Evolutionary conservation across 768 basidiomycete genomes (phyloP), one percentile per base, ranked within the genome.

Genomic region (Pleurotus salmoneostramineus): DNA sequence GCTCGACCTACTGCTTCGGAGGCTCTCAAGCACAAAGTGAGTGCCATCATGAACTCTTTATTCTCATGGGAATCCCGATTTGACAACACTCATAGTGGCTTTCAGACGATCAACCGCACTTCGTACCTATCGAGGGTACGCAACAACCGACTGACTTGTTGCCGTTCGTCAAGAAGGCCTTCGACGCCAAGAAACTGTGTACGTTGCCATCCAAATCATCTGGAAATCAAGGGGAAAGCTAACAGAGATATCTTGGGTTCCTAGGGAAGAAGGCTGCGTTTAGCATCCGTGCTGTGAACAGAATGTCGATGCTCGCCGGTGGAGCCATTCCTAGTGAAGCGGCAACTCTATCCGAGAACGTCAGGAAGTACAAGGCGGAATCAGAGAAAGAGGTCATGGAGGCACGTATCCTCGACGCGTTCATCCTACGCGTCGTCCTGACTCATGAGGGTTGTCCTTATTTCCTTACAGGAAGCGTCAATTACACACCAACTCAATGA

Each of bases 161-260:
- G 64, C 95, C 96, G 32, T 83, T 89, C 46, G 89, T 98, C 72
- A 91, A 87, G 79, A 91, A 84, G 72, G 88, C 85, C 33, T 95
- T 97, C 75, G 85, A 97, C 68, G 94, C 93, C 34, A 91, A 83
- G 76, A 83, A 82, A 72, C 84, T 91, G 14, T 96, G 92, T 93
- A 66, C 56, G 89, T 79, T 14, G 44, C 43, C 31, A 11, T 61
- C 52, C n/a, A n/a, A n/a, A n/a, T n/a, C n/a, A 43, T 27, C 27
- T 47, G 40, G 46, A 48, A n/a, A 27, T 61, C 5, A 31, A 50
- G 10, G 35, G 47, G n/a, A 31, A 31, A 47, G 45, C 50, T 57
- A 17, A 46, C 61, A 14, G 63, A 8, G 54, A 58, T 50, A 48
- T 44, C 4, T 61, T 44, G 10, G 6, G 27, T 56, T 36, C 51